Conservation (phyloP, 73 alveolate genomes). For the Tetrahymena borealis region DNA sequence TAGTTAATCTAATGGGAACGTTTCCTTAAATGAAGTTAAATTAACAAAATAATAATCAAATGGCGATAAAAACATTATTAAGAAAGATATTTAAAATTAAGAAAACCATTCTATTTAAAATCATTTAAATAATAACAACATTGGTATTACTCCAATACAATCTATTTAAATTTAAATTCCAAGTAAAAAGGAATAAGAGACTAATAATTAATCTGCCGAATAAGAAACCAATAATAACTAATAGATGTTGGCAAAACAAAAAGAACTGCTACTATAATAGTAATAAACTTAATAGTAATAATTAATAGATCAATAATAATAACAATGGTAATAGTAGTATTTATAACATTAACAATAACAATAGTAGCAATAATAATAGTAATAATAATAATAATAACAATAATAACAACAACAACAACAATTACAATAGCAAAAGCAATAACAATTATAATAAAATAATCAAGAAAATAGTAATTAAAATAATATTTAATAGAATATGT, state of each 20-base stretch:
- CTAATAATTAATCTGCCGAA: no score
- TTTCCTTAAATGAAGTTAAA: neutral
- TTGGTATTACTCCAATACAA: no score
- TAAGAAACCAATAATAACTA: neutral
- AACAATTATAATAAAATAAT: neutral
- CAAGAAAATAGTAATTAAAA: no score
- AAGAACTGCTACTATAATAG: neutral
- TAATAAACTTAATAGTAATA: neutral
- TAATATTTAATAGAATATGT: no score
- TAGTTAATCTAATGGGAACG: neutral
- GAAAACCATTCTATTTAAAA: no score
- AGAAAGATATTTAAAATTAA: no score
- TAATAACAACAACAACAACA: neutral
- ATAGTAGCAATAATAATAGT: neutral
- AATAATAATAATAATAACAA: neutral
- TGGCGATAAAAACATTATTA: no score
- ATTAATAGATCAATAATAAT: neutral
- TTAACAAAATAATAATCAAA: no score
- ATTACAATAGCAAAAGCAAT: neutral
- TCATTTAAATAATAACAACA: no score
- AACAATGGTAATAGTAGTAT: neutral
- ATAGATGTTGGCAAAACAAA: neutral
- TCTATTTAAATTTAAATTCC: no score
- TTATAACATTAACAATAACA: neutral
- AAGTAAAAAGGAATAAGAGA: no score